Base-by-base conservation (phyloP, 2,329 filamentous ascomycete species). In the Apiospora phragmitis region DNA sequence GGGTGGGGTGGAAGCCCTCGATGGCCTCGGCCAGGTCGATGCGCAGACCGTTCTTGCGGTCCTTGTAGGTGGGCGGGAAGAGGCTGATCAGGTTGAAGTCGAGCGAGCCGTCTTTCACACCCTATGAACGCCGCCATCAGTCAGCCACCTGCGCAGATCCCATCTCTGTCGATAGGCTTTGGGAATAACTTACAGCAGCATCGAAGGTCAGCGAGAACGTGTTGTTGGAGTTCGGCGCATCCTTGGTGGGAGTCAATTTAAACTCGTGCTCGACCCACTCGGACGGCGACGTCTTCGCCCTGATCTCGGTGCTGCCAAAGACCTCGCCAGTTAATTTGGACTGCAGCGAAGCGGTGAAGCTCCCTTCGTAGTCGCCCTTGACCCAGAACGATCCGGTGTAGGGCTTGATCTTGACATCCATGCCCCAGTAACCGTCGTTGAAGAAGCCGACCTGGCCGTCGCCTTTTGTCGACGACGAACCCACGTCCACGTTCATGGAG, bases 41-140 rank as follows among this genome's bases (percentile, higher is more conserved):
- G 7, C 89, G 81, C 51, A 90, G 80, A 0, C 90, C 90, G 74
- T 92, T 92, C 65, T 83, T 80, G 59, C 86, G 83, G 71, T 83
- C 81, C 73, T 90, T 90, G 78, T 86, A 90, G 0, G 88, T 90
- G 0, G 87, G 87, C 2, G 88, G 89, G 79, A 90, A 91, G 18
- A 91, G 75, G 70, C 86, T 88, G 76, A 90, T 86, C 26, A 90
- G 76, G 75, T 88, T 87, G 70, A 90, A 89, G 76, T 89, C 84
- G 1, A 90, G 79, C 4, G 83, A 84, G 5, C 81, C 81, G 5
- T 80, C 79, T 29, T 77, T 73, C 26, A 79, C 79, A 8, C 80
- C 81, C 77, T 84, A 47, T 1, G 6, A 32, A 32, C 66, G 43
- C 29, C 16, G 49, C 72, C 18, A 73, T 68, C 18, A 18, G 29